Evolutionary conservation across 352 stramenopile genomes (phyloP), one percentile per base, ranked within the genome.

Genomic region (Globisporangium cylindrosporum): DNA sequence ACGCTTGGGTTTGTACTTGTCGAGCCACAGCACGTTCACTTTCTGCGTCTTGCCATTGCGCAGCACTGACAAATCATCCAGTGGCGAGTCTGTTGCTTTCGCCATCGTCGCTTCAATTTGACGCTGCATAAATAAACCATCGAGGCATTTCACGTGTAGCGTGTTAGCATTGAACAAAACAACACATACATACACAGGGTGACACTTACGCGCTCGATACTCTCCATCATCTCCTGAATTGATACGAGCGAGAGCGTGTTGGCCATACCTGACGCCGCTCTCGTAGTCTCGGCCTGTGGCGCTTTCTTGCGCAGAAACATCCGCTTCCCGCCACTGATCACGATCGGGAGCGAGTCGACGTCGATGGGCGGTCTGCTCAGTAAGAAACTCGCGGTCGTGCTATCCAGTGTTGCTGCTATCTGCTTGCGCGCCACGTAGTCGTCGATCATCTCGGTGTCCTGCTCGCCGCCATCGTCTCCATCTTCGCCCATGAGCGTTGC

Each of bases 1-100:
- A 49, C 81, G 84, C 41, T 89, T 77, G 1, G 98, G 97, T 20
- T 94, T 92, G 86, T 99, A 99, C 72, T 98, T 99, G 73, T 99
- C 96, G 12, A 99, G 85, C 97, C 97, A 99, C 25, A 99, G 76
- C 49, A 80, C 75, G 18, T 72, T 67, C 25, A 78, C 70, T 24
- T 78, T 75, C 24, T 29, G 54, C 36, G 1, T 24, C 22, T 25
- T 38, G 14, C 51, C 38, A 27, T 25, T 38, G 18, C 43, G 34
- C 3, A 62, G 48, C 20, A 20, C 9, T 43, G 71, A 5, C 0
- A 67, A 10, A 9, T 63, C 57, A 3, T 43, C 60, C 36, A 68
- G 9, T 6, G 60, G 38, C n/a, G 59, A 12, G n/a, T 73, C 63
- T 64, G 24, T 72, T 18, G 29, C 54, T 41, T 70, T 88, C 29